Base-by-base conservation (phyloP, 768 basidiomycete species). In the Collybiopsis confluens region DNA sequence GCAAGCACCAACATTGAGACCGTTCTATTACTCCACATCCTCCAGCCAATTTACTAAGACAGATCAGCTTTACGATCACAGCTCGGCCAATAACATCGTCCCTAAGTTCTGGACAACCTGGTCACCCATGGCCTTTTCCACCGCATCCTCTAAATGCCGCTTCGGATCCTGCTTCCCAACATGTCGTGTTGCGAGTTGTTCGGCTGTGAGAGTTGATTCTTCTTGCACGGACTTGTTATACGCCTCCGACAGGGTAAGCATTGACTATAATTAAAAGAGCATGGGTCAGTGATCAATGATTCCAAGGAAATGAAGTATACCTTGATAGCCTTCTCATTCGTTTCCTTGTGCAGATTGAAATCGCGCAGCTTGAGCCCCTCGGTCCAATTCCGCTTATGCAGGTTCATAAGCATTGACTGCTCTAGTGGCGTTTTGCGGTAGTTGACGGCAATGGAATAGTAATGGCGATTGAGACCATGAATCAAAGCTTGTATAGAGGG, bases 161-260 rank as follows among this genome's bases (percentile, higher is more conserved):
- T 99, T 99, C 30, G 97, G 97, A 71, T 98, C 95, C 62, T 95
- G 91, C 69, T 96, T 97, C 54, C 95, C 95, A 61, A 98, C 93
- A 70, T 97, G 95, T 61, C 97, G 85, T 46, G 95, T 98, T 75
- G 97, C 97, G 33, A 98, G 79, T 68, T 98, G 93, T 52, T 98
- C 92, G 5, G 87, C 65, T 13, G 92, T 90, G 52, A 99, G 73
- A n/a, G 94, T 98, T 51, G 93, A 88, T 70, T 98, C 97, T 69
- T 98, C 97, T 72, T 96, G 90, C 45, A 99, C 92, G 0, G 93
- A 96, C 70, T 96, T 97, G 71, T 96, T 97, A 77, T 99, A 99
- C 24, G 90, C 86, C 68, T 88, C 86, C 24, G 97, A 93, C 20
- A 99, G 82, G 33, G 82, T 70, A 46, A 98, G 84, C 97, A 99